Percentiles rank a stretch among this genome's conserved stretches.
These are phyloP conservation scores for Talaromyces sp. DNA, from an alignment of 2,329 filamentous ascomycete genomes.

Conservation along the genomic window DNA sequence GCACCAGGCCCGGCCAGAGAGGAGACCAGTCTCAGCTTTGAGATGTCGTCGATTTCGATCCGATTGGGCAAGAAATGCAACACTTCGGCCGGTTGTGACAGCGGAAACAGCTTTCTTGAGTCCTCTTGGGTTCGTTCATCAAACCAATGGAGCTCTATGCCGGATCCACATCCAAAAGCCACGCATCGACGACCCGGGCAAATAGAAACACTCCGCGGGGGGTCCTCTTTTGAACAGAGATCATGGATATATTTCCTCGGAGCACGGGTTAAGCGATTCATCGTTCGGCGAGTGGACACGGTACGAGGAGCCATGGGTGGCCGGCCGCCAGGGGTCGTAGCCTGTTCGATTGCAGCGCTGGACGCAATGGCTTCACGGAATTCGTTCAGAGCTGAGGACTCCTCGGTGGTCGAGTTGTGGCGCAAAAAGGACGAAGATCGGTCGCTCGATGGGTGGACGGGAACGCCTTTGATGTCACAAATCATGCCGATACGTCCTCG, in stretches of 20 bases:
- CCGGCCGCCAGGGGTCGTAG: conserved; percentile 2
- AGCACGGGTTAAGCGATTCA: conserved; percentile 22
- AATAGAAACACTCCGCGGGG: conserved; percentile 60
- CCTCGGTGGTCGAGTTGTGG: not conserved
- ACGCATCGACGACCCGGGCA: conserved; percentile 61
- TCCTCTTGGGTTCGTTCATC: conserved; percentile 40
- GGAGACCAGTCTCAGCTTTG: conserved; percentile 58
- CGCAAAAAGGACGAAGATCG: conserved; percentile 6
- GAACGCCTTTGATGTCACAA: conserved; percentile 44
- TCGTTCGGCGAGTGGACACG: conserved; percentile 16
- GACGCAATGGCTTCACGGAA: conserved; percentile 11
- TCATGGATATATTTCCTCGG: conserved; percentile 43
- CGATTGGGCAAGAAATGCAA: conserved; percentile 56
- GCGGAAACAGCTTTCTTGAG: conserved; percentile 34
- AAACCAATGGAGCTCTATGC: conserved; percentile 60
- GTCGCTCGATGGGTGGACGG: conserved; percentile 12
- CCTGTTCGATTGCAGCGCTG: conserved; percentile 5
- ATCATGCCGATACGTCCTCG: conserved; percentile 58
- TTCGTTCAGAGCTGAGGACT: conserved; percentile 5
- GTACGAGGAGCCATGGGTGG: conserved; percentile 15
- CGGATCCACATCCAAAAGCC: conserved; percentile 59
- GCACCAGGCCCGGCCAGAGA: conserved; percentile 45
- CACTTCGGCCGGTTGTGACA: conserved; percentile 37
- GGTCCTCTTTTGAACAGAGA: conserved; percentile 57
- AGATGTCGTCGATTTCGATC: conserved; percentile 47